Evolutionary conservation across 768 basidiomycete genomes (phyloP).

Genomic region (Auriscalpium microsporum): DNA sequence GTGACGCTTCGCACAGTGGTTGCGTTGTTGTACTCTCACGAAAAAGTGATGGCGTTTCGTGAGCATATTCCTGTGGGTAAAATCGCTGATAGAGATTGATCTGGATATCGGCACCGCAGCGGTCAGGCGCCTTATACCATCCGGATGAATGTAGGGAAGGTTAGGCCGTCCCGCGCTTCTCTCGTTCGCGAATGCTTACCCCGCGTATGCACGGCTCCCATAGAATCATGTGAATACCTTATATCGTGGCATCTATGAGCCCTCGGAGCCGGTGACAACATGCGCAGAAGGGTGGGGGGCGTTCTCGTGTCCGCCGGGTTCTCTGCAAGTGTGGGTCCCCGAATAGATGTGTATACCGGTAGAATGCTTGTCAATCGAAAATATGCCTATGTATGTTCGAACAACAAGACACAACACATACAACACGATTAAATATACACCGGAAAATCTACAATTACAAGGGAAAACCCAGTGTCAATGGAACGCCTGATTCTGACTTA

Average conservation of each 20-base stretch:
- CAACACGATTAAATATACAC: background rate
- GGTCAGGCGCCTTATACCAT: conserved; percentile 30
- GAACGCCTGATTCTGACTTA: background rate
- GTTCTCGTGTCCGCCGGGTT: conserved; percentile 50
- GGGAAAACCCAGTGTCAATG: background rate
- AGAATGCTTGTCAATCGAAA: background rate
- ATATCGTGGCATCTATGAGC: conserved; percentile 43
- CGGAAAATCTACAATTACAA: background rate
- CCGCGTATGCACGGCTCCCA: background rate
- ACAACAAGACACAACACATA: background rate
- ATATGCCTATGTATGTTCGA: too few relatives aligned
- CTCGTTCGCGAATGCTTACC: too few relatives aligned
- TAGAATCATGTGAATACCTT: conserved; percentile 26
- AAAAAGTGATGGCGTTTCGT: background rate
- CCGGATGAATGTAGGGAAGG: conserved; percentile 61
- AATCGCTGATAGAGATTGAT: background rate
- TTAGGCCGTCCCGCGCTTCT: conserved; percentile 23
- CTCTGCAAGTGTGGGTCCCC: conserved; percentile 53
- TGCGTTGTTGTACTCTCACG: conserved; percentile 73
- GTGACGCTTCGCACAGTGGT: conserved; percentile 43
- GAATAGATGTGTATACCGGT: background rate
- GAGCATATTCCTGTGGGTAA: background rate
- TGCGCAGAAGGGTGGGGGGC: conserved; percentile 54
- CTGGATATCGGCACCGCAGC: background rate
- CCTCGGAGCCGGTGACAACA: conserved; percentile 35